A percentile compares a stretch with the other conserved stretches of the same genome.
These are phyloP conservation scores for Fragaria iinumae DNA, from an alignment of 306 rosid genomes.

Conservation along the genomic window DNA sequence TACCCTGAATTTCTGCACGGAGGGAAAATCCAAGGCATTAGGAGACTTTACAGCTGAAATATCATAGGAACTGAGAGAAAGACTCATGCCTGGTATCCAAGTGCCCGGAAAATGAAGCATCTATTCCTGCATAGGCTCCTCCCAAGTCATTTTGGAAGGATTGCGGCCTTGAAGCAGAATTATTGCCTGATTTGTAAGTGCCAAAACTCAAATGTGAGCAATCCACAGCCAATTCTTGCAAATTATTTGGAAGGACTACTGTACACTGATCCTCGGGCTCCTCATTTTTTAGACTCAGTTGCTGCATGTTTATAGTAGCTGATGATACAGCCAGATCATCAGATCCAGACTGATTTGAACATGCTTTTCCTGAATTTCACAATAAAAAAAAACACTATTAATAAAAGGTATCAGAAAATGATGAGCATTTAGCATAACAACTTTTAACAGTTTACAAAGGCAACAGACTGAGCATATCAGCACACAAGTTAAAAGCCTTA, in stretches of 20 bases:
- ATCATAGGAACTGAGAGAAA: slow-evolving; percentile 18
- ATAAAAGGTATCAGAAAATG: neutral
- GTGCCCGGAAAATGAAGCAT: slow-evolving; percentile 32
- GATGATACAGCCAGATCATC: slow-evolving; percentile 39
- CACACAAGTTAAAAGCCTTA: neutral
- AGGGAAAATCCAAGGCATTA: slow-evolving; percentile 8
- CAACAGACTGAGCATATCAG: neutral
- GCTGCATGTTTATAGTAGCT: slow-evolving; percentile 41
- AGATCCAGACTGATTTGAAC: slow-evolving; percentile 24
- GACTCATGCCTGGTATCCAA: slow-evolving; percentile 42
- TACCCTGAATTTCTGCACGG: slow-evolving; percentile 30
- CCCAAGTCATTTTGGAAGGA: slow-evolving; percentile 38
- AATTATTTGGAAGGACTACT: slow-evolving; percentile 60
- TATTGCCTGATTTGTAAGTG: slow-evolving; percentile 40
- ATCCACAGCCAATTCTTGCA: slow-evolving; percentile 51
- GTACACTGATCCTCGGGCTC: slow-evolving; percentile 25
- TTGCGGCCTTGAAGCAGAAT: slow-evolving; percentile 30
- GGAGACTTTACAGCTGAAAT: slow-evolving; percentile 26
- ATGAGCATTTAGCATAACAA: neutral
- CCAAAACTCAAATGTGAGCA: slow-evolving; percentile 81
- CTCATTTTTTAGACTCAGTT: slow-evolving; percentile 36
- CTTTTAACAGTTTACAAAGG: neutral
- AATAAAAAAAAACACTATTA: neutral
- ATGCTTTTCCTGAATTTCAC: slow-evolving; percentile 18
- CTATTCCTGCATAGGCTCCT: slow-evolving; percentile 34